Evolutionary conservation across 2,329 filamentous ascomycete genomes (phyloP).

Genomic region (Coleophoma cylindrospora): DNA sequence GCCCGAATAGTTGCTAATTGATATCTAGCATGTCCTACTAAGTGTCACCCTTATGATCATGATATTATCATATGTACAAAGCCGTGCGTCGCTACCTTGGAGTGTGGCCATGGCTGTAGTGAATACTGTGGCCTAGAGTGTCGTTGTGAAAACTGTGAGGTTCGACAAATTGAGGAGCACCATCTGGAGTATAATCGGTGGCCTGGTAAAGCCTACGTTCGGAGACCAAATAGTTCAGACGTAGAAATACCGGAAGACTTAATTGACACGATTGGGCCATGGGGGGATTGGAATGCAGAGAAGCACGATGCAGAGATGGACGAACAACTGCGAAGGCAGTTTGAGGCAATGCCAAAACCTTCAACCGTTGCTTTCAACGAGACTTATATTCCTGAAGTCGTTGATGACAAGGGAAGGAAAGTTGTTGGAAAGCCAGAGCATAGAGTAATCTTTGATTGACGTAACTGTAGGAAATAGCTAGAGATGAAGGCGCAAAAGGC

Average conservation of each 20-base stretch:
- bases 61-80: constrained; percentile 14
- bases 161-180: neutral
- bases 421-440: neutral
- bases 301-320: constrained; percentile 6
- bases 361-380: neutral
- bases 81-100: constrained; percentile 14
- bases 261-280: neutral
- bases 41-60: constrained; percentile 25
- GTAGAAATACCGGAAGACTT: neutral
- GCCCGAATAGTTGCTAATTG: neutral
- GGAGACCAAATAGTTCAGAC: too few species aligned
- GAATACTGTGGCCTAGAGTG: constrained; percentile 17
- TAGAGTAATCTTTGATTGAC: neutral
- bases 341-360: neutral
- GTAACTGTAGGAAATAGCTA: too few species aligned
- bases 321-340: neutral
- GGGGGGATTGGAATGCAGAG: constrained; percentile 5
- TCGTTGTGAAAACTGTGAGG: constrained; percentile 11
- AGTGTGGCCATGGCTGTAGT: constrained; percentile 25
- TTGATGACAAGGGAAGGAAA: neutral
- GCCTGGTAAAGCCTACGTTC: neutral
- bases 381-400: constrained; percentile 1
- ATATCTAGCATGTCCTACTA: constrained; percentile 11
- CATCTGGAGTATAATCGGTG: neutral
- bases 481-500: too few species aligned